Conservation (phyloP, 306 rosid genomes). For the Delonix regia region DNA sequence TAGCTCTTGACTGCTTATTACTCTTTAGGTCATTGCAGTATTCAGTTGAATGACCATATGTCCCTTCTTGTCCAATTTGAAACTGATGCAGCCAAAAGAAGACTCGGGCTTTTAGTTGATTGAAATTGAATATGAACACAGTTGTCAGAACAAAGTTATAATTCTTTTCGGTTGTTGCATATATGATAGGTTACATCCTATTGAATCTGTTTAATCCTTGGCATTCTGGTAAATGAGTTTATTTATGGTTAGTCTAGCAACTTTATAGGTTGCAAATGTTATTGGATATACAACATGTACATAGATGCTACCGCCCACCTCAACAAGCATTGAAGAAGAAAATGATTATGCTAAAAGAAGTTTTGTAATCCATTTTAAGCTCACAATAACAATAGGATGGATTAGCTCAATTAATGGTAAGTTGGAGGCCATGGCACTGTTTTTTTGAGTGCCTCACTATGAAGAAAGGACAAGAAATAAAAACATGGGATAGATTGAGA, state of each 20-base stretch:
- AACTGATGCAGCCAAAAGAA: too few relatives aligned
- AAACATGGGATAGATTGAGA: conserved; percentile 12
- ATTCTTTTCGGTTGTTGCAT: neutral
- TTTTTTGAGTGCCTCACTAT: neutral
- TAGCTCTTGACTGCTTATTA: neutral
- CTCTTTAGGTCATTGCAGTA: neutral
- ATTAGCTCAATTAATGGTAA: neutral
- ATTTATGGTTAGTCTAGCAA: neutral
- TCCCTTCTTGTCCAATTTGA: neutral
- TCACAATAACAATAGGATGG: neutral
- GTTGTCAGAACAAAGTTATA: neutral
- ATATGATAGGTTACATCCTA: neutral
- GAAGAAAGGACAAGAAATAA: neutral
- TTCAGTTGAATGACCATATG: neutral
- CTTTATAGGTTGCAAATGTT: neutral
- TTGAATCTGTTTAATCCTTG: neutral
- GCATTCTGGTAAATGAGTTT: neutral
- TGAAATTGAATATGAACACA: neutral
- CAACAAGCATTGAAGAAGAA: neutral
- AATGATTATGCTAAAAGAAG: neutral
- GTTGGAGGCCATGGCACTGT: neutral
- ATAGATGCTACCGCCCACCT: neutral
- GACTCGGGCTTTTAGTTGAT: neutral
- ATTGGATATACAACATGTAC: neutral
- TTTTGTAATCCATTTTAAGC: too few relatives aligned